phyloP scores from a whole-genome alignment of 306 rosid species.

The Prunus dulcis region DNA sequence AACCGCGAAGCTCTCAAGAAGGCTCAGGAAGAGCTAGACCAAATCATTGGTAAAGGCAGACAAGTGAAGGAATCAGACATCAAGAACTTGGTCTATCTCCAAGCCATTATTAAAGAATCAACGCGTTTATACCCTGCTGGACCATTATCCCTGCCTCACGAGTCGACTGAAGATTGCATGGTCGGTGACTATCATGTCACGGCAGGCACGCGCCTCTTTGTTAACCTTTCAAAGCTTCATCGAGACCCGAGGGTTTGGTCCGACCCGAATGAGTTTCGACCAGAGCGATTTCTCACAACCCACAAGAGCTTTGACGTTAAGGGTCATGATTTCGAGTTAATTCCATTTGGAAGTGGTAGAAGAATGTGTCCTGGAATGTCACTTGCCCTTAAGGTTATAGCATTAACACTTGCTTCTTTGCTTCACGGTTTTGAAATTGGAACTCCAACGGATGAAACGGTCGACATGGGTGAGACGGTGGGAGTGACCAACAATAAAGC shows the following conservation, averaged over 20 bases:
- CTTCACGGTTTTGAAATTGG: slow-evolving; percentile 17
- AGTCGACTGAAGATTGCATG: slow-evolving; percentile 10
- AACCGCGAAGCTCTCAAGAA: not conserved
- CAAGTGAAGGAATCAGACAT: slow-evolving; percentile 12
- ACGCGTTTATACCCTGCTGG: not conserved
- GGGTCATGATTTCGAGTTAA: not conserved
- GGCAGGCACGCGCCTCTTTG: not conserved
- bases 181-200: not conserved
- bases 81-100: not conserved
- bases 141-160: not conserved
- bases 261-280: not conserved
- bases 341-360: slow-evolving; percentile 4
- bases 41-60: not conserved
- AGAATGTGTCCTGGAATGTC: not conserved
- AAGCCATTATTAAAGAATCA: slow-evolving; percentile 9
- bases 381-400: not conserved
- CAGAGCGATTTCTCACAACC: slow-evolving; percentile 3
- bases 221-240: slow-evolving; percentile 11
- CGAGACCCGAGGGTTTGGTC: not conserved
- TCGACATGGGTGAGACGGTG: slow-evolving; percentile 7
- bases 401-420: slow-evolving; percentile 6
- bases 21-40: slow-evolving; percentile 4
- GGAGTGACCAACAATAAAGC: slow-evolving; percentile 8
- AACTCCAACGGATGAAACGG: not conserved
- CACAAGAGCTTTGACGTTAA: not conserved